phyloP scores from a whole-genome alignment of 23 red algal species.

The Gracilaria gracilis region DNA sequence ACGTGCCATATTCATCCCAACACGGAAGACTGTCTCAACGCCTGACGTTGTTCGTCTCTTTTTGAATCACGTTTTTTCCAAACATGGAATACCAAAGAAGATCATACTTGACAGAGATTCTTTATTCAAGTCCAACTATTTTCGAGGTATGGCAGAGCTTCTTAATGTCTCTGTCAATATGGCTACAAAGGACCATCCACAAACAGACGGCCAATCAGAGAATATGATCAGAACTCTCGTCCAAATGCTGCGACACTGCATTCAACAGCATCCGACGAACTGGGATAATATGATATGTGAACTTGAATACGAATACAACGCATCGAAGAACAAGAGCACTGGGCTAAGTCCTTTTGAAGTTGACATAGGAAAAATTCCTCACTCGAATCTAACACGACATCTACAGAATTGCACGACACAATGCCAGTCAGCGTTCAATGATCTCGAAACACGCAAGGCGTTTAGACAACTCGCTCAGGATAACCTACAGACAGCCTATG shows the following conservation, averaged over 20 bases:
- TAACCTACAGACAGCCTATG: background rate
- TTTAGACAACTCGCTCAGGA: conserved; percentile 32
- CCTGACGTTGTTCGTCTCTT: conserved; percentile 41
- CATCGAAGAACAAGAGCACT: conserved; percentile 23
- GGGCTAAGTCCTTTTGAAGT: conserved; percentile 52
- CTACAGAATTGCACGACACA: background rate
- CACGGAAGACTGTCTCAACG: conserved; percentile 14
- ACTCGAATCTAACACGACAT: background rate
- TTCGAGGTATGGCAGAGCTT: conserved; percentile 30
- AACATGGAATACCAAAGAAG: conserved; percentile 47
- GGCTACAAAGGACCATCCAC: conserved; percentile 40
- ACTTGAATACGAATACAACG: conserved; percentile 26
- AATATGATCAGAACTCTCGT: conserved; percentile 36
- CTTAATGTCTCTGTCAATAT: conserved; percentile 39
- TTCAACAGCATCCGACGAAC: conserved; percentile 22
- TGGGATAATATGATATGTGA: conserved; percentile 24
- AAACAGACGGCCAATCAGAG: conserved; percentile 61
- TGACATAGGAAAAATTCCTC: conserved; percentile 27
- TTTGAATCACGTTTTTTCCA: conserved; percentile 39
- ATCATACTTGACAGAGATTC: conserved; percentile 45
- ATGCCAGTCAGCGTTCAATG: conserved; percentile 9
- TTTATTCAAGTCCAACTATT: conserved; percentile 48
- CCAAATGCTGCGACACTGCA: conserved; percentile 28
- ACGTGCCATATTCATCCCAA: conserved; percentile 46
- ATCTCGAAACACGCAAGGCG: background rate